These are phyloP conservation scores for Warburgia ugandensis DNA, from an alignment of 164 flowering plant genomes.

Conservation along the genomic window DNA sequence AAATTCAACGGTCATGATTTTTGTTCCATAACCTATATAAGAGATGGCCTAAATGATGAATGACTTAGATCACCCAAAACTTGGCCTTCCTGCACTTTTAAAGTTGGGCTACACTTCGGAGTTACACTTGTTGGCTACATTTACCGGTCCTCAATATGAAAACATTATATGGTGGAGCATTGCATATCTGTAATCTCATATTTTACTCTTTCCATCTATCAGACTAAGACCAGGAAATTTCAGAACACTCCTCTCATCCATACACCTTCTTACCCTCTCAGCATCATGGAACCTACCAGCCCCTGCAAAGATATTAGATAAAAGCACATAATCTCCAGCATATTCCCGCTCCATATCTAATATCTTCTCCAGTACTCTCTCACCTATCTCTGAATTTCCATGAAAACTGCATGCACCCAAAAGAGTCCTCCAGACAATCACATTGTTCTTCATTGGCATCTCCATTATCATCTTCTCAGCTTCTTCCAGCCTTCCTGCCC, in stretches of 20 bases:
- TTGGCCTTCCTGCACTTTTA: too few relatives aligned
- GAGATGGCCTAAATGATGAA: too few relatives aligned
- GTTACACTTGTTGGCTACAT: too few relatives aligned
- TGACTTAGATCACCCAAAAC: too few relatives aligned
- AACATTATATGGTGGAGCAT: too few relatives aligned
- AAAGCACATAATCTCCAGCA: conserved; percentile 21
- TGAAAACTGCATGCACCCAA: conserved; percentile 23
- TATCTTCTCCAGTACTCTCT: conserved; percentile 12
- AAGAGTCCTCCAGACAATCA: conserved; percentile 22
- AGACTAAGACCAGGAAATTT: conserved; percentile 19
- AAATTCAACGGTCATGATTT: too few relatives aligned
- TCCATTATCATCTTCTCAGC: conserved; percentile 16
- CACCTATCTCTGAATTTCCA: conserved; percentile 20
- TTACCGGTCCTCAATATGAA: too few relatives aligned
- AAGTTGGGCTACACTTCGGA: too few relatives aligned
- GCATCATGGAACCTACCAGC: conserved; percentile 24
- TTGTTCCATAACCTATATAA: too few relatives aligned
- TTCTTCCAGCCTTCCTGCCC: conserved; percentile 24
- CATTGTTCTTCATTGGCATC: conserved; percentile 15
- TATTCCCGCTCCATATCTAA: conserved; percentile 13
- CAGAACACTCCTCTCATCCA: conserved; percentile 12
- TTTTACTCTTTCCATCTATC: conserved; percentile 5
- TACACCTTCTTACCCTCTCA: conserved; percentile 12
- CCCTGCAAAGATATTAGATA: conserved; percentile 18
- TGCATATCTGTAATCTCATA: neutral